These are phyloP conservation scores for Cordia subcordata DNA, from an alignment of 257 asterid species.

Conservation along the genomic window DNA sequence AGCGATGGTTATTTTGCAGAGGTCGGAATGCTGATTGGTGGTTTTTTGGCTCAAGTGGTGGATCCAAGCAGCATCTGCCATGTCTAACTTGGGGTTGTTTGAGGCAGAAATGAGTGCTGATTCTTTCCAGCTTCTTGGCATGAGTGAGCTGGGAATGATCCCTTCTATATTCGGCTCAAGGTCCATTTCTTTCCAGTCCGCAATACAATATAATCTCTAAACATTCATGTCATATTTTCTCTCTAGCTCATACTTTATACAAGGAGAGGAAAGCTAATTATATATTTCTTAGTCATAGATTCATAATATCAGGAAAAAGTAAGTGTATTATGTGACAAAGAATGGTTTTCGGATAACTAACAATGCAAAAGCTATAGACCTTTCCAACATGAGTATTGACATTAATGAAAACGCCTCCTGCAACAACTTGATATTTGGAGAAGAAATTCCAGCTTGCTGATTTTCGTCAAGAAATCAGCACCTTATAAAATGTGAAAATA, in stretches of 20 bases:
- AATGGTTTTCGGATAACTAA: no score
- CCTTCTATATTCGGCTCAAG: slow-evolving; percentile 73
- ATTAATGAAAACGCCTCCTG: no score
- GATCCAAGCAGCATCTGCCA: slow-evolving; percentile 85
- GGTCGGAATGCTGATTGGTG: slow-evolving; percentile 78
- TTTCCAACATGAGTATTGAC: no score
- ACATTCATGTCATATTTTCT: no score
- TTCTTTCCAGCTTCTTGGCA: slow-evolving; percentile 82
- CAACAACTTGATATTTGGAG: no score
- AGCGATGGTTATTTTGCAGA: slow-evolving; percentile 87
- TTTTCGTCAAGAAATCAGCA: no score
- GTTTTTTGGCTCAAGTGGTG: slow-evolving; percentile 92
- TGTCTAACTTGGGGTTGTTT: slow-evolving; percentile 88
- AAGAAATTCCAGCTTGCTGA: no score
- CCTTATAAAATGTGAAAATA: no score
- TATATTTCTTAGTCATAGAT: no score
- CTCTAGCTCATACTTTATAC: background rate
- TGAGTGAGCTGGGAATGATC: slow-evolving; percentile 94
- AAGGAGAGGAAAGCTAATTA: background rate
- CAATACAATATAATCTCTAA: background rate
- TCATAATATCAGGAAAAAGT: no score
- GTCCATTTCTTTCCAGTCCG: slow-evolving; percentile 20
- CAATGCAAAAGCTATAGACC: no score
- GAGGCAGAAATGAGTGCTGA: slow-evolving; percentile 96
- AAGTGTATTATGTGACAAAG: no score